Conservation (phyloP, 1,284 basidiomycete species). For the Cryptococcus hybrid region DNA sequence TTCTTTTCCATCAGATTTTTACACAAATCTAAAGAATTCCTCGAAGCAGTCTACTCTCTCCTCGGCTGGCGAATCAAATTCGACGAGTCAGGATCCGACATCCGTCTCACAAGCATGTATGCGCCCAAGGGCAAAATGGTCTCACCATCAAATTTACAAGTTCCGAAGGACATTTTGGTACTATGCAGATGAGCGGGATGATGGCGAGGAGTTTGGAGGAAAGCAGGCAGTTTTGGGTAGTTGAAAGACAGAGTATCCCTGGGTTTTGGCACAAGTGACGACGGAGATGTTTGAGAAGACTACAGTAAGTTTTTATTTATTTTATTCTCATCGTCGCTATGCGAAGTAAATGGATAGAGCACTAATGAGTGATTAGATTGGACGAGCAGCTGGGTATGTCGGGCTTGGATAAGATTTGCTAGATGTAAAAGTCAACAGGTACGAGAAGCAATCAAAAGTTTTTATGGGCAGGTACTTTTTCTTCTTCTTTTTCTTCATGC, state of each 20-base stretch:
- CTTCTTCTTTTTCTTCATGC: too few species aligned
- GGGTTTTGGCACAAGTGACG: slow-evolving; percentile 56
- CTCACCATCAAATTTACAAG: slow-evolving; percentile 51
- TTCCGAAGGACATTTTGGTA: slow-evolving; percentile 54
- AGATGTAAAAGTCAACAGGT: too few species aligned
- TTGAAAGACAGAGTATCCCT: slow-evolving; percentile 54
- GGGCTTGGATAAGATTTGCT: slow-evolving; percentile 26
- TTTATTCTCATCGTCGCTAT: too few species aligned
- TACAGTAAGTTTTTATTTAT: slow-evolving; percentile 29
- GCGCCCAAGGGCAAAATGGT: slow-evolving; percentile 54
- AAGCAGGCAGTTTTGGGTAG: slow-evolving; percentile 54
- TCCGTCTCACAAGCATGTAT: slow-evolving; percentile 57
- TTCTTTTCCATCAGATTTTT: slow-evolving; percentile 43
- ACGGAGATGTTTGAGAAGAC: slow-evolving; percentile 54
- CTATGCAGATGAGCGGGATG: slow-evolving; percentile 53
- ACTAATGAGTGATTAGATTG: slow-evolving; percentile 22
- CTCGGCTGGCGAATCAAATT: slow-evolving; percentile 59
- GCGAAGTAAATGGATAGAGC: background rate
- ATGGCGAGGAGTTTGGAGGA: slow-evolving; percentile 50
- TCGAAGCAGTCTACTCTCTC: slow-evolving; percentile 56
- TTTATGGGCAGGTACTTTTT: too few species aligned
- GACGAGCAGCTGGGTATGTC: slow-evolving; percentile 43
- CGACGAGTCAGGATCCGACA: slow-evolving; percentile 55
- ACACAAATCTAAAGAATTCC: slow-evolving; percentile 56
- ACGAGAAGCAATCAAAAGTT: too few species aligned